A percentile compares a stretch with the other conserved stretches of the same genome.
Conservation (phyloP, 441 rosid genomes). For the Erodium moschatum region DNA sequence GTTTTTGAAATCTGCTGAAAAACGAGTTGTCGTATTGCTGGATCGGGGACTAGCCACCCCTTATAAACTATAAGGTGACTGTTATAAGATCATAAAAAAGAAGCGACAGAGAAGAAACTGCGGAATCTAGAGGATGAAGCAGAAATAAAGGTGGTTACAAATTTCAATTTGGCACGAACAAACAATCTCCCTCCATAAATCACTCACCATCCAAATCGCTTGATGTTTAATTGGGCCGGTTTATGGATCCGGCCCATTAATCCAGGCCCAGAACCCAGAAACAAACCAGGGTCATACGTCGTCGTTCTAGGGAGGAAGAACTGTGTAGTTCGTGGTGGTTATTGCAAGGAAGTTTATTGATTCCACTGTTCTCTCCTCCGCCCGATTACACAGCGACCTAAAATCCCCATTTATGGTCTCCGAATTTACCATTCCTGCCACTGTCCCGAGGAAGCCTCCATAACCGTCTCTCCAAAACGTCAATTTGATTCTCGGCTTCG, state of each 20-base stretch:
- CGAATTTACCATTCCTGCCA: background rate
- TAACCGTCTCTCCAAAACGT: background rate
- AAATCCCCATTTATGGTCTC: background rate
- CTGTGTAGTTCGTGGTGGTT: background rate
- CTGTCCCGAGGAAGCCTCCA: background rate
- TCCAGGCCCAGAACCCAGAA: background rate
- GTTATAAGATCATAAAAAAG: too few species aligned
- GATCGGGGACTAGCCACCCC: too few species aligned
- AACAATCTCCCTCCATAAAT: background rate
- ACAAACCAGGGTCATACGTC: background rate
- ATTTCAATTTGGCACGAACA: background rate
- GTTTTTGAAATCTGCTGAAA: too few species aligned
- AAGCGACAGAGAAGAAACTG: background rate
- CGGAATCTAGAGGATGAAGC: background rate
- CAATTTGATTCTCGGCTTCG: background rate
- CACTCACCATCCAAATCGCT: background rate
- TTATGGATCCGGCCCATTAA: background rate
- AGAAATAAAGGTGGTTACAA: background rate
- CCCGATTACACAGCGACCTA: background rate
- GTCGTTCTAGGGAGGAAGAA: background rate
- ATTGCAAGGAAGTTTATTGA: background rate
- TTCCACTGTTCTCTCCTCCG: background rate
- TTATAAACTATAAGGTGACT: too few species aligned
- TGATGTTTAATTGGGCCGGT: background rate
- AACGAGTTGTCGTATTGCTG: too few species aligned